A percentile compares a stretch with the other conserved stretches of the same genome.
Conservation (phyloP, 805 yeast species). For the Yamadazyma kitorensis region DNA sequence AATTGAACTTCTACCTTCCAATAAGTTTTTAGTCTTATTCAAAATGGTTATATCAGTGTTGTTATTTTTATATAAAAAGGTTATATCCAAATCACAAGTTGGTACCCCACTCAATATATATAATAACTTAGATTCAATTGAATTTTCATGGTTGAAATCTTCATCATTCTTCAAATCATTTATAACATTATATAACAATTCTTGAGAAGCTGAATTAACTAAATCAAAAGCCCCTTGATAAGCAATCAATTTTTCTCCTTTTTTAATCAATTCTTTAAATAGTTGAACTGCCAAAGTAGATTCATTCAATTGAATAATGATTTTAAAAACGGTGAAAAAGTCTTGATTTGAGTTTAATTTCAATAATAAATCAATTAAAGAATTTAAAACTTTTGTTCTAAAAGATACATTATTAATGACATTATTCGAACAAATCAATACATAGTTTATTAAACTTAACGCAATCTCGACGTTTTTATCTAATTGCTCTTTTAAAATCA, state of each 20-base stretch:
- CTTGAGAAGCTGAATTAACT: slow-evolving; percentile 89
- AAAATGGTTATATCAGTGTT: slow-evolving; percentile 81
- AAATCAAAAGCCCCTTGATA: slow-evolving; percentile 95
- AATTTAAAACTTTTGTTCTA: slow-evolving; percentile 60
- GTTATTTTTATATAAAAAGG: slow-evolving; percentile 82
- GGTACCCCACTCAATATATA: slow-evolving; percentile 87
- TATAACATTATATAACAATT: slow-evolving; percentile 61
- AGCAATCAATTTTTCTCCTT: slow-evolving; percentile 56
- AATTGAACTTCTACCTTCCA: slow-evolving; percentile 90
- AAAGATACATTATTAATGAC: slow-evolving; percentile 64
- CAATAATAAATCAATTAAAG: slow-evolving; percentile 60
- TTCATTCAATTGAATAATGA: slow-evolving; percentile 86
- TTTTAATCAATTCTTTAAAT: slow-evolving; percentile 59
- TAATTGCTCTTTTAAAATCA: slow-evolving; percentile 46
- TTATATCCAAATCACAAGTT: slow-evolving; percentile 86
- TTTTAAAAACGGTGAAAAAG: slow-evolving; percentile 78
- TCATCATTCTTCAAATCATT: slow-evolving; percentile 36
- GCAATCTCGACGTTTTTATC: slow-evolving; percentile 49
- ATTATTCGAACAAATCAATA: slow-evolving; percentile 68
- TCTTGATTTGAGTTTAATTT: slow-evolving; percentile 59
- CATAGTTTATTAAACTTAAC: slow-evolving; percentile 62
- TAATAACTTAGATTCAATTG: slow-evolving; percentile 45
- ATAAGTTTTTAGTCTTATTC: slow-evolving; percentile 71
- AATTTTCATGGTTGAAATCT: slow-evolving; percentile 20
- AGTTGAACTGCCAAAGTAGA: slow-evolving; percentile 63